A percentile compares a stretch with the other conserved stretches of the same genome.
Evolutionary conservation across 2,329 filamentous ascomycete genomes (phyloP).

Genomic region (Pseudopithomyces maydicus): DNA sequence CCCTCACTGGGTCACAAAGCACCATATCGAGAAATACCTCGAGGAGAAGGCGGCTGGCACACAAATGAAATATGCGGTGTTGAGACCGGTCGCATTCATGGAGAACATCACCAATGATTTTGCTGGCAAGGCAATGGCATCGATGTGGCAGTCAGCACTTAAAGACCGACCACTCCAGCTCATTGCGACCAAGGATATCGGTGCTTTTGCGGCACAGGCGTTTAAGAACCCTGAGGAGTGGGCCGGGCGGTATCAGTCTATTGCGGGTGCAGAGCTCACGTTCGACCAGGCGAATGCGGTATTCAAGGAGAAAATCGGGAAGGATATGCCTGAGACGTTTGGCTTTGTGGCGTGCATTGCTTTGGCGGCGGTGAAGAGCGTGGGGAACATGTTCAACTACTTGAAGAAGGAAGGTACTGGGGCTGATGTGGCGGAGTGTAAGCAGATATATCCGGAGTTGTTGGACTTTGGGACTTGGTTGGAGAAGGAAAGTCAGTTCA

Average conservation of each 20-base stretch:
- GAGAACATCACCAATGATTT: conserved; percentile 56
- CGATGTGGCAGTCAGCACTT: conserved; percentile 13
- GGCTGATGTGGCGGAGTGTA: conserved; percentile 48
- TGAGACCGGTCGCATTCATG: conserved; percentile 65
- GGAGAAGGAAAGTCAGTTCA: conserved; percentile 47
- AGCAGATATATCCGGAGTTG: conserved; percentile 48
- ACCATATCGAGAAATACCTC: conserved; percentile 64
- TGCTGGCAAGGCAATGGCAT: conserved; percentile 19
- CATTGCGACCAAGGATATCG: conserved; percentile 51
- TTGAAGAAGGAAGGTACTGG: conserved; percentile 49
- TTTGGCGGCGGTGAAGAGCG: conserved; percentile 44
- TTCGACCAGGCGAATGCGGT: conserved; percentile 46
- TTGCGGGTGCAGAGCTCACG: conserved; percentile 57
- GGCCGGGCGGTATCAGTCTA: conserved; percentile 45
- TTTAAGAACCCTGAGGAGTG: conserved; percentile 52
- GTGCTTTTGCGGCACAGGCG: conserved; percentile 52
- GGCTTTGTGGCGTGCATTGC: conserved; percentile 34
- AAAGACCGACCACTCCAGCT: conserved; percentile 39
- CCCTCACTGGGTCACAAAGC: conserved; percentile 64
- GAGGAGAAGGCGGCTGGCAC: conserved; percentile 43
- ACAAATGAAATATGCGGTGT: conserved; percentile 61
- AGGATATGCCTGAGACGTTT: conserved; percentile 48
- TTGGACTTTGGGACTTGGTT: conserved; percentile 53
- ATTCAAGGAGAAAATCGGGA: conserved; percentile 51
- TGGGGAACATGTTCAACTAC: conserved; percentile 52